Conservation (phyloP, 2,329 filamentous ascomycete species). For the Apiospora hydei region DNA sequence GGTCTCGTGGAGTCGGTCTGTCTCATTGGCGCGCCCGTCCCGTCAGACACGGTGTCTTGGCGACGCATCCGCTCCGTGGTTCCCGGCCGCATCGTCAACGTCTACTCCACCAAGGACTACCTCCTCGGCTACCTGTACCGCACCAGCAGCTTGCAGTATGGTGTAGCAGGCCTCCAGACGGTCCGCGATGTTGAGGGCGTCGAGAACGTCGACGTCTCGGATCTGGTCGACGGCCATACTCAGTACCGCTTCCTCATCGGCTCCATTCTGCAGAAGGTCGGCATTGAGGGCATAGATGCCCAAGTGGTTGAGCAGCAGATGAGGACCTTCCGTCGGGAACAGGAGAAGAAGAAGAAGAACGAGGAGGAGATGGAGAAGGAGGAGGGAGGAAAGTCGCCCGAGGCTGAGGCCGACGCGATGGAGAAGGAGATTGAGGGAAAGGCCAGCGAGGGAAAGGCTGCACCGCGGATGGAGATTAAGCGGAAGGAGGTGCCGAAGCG, state of each 20-base stretch:
- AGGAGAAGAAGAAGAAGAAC: conserved; percentile 40
- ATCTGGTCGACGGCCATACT: conserved; percentile 73
- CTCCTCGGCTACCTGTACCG: conserved; percentile 89
- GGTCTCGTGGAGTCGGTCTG: conserved; percentile 85
- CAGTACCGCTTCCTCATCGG: conserved; percentile 74
- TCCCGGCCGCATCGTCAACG: conserved; percentile 83
- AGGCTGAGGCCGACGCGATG: conserved; percentile 17
- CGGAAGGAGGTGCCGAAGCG: neutral
- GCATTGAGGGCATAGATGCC: conserved; percentile 71
- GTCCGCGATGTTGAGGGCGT: conserved; percentile 70
- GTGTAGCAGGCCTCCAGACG: conserved; percentile 82
- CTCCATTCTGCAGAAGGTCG: conserved; percentile 70
- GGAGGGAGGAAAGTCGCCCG: conserved; percentile 3
- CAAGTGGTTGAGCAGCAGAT: conserved; percentile 45
- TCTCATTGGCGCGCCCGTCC: conserved; percentile 81
- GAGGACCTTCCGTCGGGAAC: conserved; percentile 35
- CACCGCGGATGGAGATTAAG: neutral
- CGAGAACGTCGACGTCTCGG: conserved; percentile 73
- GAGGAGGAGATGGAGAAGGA: conserved; percentile 23
- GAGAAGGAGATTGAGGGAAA: neutral
- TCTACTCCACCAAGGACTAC: conserved; percentile 86
- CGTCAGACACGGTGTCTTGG: conserved; percentile 77
- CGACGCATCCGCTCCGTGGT: conserved; percentile 80
- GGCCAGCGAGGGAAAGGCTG: neutral
- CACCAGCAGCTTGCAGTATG: conserved; percentile 82